These are phyloP conservation scores for Pythium coloratum DNA, from an alignment of 352 stramenopile genomes.

Conservation along the genomic window DNA sequence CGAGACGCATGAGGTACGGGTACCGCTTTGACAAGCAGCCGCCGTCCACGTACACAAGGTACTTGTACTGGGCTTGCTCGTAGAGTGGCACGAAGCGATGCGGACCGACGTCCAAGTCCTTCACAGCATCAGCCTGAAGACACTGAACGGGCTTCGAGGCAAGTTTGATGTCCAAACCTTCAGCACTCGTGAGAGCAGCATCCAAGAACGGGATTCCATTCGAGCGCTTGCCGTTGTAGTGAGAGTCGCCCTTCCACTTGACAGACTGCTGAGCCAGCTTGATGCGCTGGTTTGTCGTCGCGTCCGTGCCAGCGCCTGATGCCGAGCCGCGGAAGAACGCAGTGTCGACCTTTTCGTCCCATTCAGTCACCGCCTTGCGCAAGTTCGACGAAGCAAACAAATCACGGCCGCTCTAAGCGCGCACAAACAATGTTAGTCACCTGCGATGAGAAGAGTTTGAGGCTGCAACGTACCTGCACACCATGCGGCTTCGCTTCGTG, in stretches of 20 bases:
- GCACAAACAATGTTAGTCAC: neutral
- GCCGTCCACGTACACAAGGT: slow-evolving; percentile 97
- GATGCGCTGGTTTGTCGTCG: slow-evolving; percentile 97
- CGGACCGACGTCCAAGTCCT: slow-evolving; percentile 84
- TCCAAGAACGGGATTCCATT: slow-evolving; percentile 92
- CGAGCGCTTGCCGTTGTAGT: slow-evolving; percentile 74
- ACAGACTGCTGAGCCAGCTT: slow-evolving; percentile 91
- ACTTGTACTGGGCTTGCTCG: slow-evolving; percentile 97
- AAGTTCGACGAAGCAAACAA: slow-evolving; percentile 98
- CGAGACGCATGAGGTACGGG: slow-evolving; percentile 98
- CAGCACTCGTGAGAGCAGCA: slow-evolving; percentile 96
- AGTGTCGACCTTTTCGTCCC: slow-evolving; percentile 96
- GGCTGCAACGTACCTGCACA: slow-evolving; percentile 37
- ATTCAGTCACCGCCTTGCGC: slow-evolving; percentile 94
- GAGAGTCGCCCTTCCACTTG: slow-evolving; percentile 90
- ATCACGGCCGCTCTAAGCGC: slow-evolving; percentile 53
- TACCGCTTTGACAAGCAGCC: slow-evolving; percentile 98
- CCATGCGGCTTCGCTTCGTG: slow-evolving; percentile 72
- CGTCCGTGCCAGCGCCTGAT: slow-evolving; percentile 94
- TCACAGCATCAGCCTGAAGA: slow-evolving; percentile 72
- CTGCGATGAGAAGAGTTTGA: neutral
- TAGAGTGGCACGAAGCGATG: slow-evolving; percentile 98
- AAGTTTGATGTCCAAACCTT: slow-evolving; percentile 97
- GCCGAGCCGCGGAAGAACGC: slow-evolving; percentile 98
- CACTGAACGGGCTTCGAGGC: slow-evolving; percentile 94